A percentile compares a stretch with the other conserved stretches of the same genome.
phyloP scores from a whole-genome alignment of 2,329 filamentous ascomycete genomes.

The Cladosporium sp. region DNA sequence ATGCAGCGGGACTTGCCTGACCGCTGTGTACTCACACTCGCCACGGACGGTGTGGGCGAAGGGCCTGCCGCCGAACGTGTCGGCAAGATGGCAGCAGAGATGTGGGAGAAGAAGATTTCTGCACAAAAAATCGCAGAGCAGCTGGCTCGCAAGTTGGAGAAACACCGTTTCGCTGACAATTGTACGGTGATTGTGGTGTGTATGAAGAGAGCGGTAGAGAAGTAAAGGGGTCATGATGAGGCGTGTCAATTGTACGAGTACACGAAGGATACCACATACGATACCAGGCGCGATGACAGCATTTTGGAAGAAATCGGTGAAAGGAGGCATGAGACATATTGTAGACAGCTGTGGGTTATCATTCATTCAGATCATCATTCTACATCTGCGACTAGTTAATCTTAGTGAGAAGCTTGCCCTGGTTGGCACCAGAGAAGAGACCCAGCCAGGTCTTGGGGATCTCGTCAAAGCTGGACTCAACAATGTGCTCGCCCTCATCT shows the following conservation, averaged over 20 bases:
- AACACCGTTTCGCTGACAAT: slow-evolving; percentile 12
- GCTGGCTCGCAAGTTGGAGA: slow-evolving; percentile 11
- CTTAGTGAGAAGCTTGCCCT: slow-evolving; percentile 49
- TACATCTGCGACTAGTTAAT: not conserved
- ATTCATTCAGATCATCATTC: not conserved
- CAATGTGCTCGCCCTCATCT: slow-evolving; percentile 49
- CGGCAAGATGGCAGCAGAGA: slow-evolving; percentile 4
- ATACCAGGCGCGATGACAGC: not conserved
- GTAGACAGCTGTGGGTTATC: not conserved
- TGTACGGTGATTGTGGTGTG: slow-evolving; percentile 11
- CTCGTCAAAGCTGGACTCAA: slow-evolving; percentile 50
- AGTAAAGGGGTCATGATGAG: not conserved
- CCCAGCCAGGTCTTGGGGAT: slow-evolving; percentile 51
- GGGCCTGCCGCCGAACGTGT: slow-evolving; percentile 4
- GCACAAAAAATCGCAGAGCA: slow-evolving; percentile 15
- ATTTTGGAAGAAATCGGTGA: not conserved
- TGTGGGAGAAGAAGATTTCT: slow-evolving; percentile 16
- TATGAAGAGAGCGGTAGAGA: not conserved
- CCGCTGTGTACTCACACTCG: not conserved
- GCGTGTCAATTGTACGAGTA: not conserved
- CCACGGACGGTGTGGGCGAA: slow-evolving; percentile 16
- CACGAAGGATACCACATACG: not conserved
- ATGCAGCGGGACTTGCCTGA: not conserved
- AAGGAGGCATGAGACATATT: not conserved
- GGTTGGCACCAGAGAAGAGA: slow-evolving; percentile 50